Evolutionary conservation across 108 stramenopile genomes (phyloP).

Genomic region (Nannochloropsis oceanica): DNA sequence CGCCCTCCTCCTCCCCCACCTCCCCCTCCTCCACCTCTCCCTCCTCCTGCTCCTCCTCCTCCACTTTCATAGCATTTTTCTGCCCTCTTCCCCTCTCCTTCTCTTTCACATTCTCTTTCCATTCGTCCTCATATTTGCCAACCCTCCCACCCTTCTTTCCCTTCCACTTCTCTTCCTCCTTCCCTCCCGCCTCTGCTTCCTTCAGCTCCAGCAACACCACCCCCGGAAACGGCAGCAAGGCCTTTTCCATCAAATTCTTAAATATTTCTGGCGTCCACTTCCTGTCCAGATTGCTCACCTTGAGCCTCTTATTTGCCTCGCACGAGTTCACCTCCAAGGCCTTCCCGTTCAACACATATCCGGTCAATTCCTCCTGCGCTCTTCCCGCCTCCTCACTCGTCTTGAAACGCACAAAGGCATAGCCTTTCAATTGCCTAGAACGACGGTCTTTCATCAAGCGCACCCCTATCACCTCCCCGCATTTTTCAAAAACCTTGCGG

Average conservation of each 20-base stretch:
- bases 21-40: not conserved
- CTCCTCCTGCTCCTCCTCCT: not conserved
- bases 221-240: not conserved
- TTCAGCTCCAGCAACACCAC: not conserved
- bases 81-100: not conserved
- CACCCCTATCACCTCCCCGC: not conserved
- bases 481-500: not conserved
- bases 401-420: not conserved
- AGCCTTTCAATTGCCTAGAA: not conserved
- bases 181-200: not conserved
- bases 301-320: not conserved
- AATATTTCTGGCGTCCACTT: not conserved
- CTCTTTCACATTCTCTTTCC: not conserved
- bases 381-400: not conserved
- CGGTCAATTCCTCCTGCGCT: not conserved
- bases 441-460: not conserved
- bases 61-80: not conserved
- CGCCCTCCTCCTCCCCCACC: not conserved
- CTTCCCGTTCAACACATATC: not conserved
- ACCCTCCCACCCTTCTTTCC: not conserved
- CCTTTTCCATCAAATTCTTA: not conserved
- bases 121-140: not conserved
- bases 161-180: not conserved
- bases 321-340: not conserved
- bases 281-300: not conserved